These are phyloP conservation scores for Thelonectria olida DNA, from an alignment of 2,329 filamentous ascomycete genomes.

Conservation along the genomic window DNA sequence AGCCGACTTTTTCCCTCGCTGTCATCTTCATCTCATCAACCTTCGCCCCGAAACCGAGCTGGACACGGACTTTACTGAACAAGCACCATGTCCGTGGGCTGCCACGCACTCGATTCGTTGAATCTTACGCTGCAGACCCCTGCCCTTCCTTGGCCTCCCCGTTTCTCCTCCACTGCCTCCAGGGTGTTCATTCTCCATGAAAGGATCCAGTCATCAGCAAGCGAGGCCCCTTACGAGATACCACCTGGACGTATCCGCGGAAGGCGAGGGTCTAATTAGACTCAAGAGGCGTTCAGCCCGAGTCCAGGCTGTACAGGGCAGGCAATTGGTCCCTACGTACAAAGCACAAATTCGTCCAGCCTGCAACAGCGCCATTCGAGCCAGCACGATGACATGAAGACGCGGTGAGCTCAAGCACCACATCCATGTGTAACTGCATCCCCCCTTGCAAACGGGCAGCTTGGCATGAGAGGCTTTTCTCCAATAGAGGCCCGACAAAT, in stretches of 20 bases:
- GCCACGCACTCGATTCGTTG: constrained; percentile 16
- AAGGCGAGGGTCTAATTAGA: neutral
- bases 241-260: neutral
- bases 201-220: constrained; percentile 7
- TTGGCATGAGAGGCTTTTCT: neutral
- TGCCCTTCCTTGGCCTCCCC: too few species aligned
- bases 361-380: too few species aligned
- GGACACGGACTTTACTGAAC: constrained; percentile 20
- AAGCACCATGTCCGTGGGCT: constrained; percentile 12
- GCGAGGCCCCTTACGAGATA: constrained; percentile 1
- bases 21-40: neutral
- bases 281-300: neutral
- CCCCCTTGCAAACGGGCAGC: neutral
- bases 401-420: too few species aligned
- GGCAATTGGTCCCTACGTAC: neutral
- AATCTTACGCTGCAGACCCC: neutral
- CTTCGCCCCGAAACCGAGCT: constrained; percentile 3
- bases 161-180: too few species aligned
- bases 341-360: too few species aligned
- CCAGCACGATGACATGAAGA: too few species aligned
- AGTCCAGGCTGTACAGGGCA: neutral
- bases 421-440: neutral
- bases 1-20: neutral
- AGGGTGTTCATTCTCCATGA: neutral
- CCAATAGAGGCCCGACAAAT: neutral